Base-by-base conservation (phyloP, 139 green algal species). In the Chlorella sp. region DNA sequence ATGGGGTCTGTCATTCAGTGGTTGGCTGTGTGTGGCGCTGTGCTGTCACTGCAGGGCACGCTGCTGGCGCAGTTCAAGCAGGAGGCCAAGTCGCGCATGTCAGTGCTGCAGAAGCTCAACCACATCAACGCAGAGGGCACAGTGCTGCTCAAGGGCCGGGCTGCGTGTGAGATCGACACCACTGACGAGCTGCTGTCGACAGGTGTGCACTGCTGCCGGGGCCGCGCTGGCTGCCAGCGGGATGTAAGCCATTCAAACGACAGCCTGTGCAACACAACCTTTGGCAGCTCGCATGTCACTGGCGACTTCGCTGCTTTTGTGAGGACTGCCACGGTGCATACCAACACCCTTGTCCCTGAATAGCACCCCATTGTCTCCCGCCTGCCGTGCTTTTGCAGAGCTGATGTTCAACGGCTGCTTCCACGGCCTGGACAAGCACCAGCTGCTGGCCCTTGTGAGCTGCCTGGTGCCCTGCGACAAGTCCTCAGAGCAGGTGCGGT, bases 131-230 rank as follows among this genome's bases (percentile, higher is more conserved):
- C 65, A 0, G 86, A 98, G 91, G 78, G 76, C 59, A 72, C 79
- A 2, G 80, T 86, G 62, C 70, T 76, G 51, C 70, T 83, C 17
- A 86, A 93, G 74, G 90, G 90, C 14, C 70, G 83, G 23, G 91
- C 88, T 4, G 91, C 91, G 22, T 92, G 88, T 68, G 85, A 93
- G 78, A 89, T 97, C 50, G 90, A 92, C 80, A 93, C 91, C 1
- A 87, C 89, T 5, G 92, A 95, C 67, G 92, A 95, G 80, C 82
- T 96, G 75, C 70, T 94, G 50, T 70, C 82, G 6, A 84, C 85
- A 26, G 91, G 96, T 10, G 10, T 55, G 42, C 42, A 26, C 10
- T 55, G 10, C 42, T 26, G 17, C 42, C 10, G 42, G 10, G 42
- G 17, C 42, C 42, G 42, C 10, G 42, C 42, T 55, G 42, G 42